These are phyloP conservation scores for Pisolithus tinctorius DNA, from an alignment of 768 basidiomycete species.

Conservation along the genomic window DNA sequence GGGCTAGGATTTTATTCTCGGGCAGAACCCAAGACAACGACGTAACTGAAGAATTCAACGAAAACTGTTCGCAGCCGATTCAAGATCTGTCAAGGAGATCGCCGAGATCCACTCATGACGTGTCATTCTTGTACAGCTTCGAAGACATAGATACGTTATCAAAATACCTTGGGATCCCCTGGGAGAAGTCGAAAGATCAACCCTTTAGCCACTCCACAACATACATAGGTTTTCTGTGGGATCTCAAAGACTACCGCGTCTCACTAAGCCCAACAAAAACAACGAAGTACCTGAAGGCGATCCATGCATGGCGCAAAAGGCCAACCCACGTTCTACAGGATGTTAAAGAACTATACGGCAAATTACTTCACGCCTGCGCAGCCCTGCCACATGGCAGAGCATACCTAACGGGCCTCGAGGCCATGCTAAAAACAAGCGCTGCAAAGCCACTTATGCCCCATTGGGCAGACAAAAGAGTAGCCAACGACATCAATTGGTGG, in stretches of 20 bases:
- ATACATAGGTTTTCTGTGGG: constrained; percentile 13
- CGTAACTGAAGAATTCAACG: constrained; percentile 23
- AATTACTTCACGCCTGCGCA: constrained; percentile 1
- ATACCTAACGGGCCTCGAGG: constrained; percentile 34
- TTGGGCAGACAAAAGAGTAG: not conserved
- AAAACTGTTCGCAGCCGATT: constrained; percentile 15
- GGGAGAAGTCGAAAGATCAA: constrained; percentile 16
- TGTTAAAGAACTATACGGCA: constrained; percentile 2
- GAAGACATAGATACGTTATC: constrained; percentile 17
- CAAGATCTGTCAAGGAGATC: not conserved
- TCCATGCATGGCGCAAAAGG: not conserved
- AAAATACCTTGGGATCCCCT: not conserved
- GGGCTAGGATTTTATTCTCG: not conserved
- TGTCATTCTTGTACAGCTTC: constrained; percentile 11
- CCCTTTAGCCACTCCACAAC: constrained; percentile 3
- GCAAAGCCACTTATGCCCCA: constrained; percentile 27
- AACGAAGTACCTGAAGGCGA: constrained; percentile 2
- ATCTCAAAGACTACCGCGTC: constrained; percentile 19
- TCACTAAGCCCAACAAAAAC: constrained; percentile 23
- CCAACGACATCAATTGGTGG: constrained; percentile 34
- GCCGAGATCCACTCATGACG: not conserved
- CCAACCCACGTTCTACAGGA: not conserved
- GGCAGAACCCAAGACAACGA: not conserved
- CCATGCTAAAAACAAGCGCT: constrained; percentile 24
- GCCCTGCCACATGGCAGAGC: constrained; percentile 24